These are phyloP conservation scores for Mycena albidolilacea DNA, from an alignment of 768 basidiomycete species.

Conservation along the genomic window DNA sequence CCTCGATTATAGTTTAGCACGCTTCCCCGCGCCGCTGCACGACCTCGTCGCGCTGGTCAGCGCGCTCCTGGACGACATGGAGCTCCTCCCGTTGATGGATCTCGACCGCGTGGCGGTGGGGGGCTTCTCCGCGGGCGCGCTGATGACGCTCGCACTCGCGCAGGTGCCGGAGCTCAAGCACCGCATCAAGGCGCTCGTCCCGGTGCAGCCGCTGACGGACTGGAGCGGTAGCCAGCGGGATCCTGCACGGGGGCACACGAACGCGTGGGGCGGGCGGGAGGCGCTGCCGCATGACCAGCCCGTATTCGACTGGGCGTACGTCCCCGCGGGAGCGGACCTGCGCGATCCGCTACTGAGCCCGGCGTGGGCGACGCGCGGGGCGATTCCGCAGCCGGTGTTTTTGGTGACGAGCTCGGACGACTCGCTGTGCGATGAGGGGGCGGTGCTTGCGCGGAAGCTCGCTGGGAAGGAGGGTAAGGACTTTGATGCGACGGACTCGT, in stretches of 20 bases:
- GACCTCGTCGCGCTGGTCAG: not conserved
- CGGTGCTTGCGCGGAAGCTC: not conserved
- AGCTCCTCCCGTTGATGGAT: not conserved
- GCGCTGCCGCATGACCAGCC: not conserved
- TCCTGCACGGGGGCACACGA: too few relatives aligned
- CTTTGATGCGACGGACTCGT: not conserved
- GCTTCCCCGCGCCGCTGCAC: not conserved
- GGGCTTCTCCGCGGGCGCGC: not conserved
- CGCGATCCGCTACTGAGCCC: not conserved
- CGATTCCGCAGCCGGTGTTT: conserved; percentile 7
- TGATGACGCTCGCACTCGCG: not conserved
- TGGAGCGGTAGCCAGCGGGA: not conserved
- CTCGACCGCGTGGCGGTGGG: not conserved
- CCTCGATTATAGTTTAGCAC: not conserved
- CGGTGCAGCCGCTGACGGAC: not conserved
- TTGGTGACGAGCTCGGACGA: conserved; percentile 11
- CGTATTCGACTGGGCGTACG: not conserved
- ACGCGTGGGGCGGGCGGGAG: not conserved
- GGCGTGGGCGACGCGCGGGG: not conserved
- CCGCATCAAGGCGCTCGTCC: not conserved
- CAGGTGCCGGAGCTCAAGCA: not conserved
- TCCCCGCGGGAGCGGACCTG: not conserved
- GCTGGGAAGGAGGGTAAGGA: not conserved
- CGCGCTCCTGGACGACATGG: not conserved
- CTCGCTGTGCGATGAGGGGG: not conserved